A percentile compares a stretch with the other conserved stretches of the same genome.
These are phyloP conservation scores for Ophiostoma sp. DNA, from an alignment of 2,329 filamentous ascomycete genomes.

Conservation along the genomic window DNA sequence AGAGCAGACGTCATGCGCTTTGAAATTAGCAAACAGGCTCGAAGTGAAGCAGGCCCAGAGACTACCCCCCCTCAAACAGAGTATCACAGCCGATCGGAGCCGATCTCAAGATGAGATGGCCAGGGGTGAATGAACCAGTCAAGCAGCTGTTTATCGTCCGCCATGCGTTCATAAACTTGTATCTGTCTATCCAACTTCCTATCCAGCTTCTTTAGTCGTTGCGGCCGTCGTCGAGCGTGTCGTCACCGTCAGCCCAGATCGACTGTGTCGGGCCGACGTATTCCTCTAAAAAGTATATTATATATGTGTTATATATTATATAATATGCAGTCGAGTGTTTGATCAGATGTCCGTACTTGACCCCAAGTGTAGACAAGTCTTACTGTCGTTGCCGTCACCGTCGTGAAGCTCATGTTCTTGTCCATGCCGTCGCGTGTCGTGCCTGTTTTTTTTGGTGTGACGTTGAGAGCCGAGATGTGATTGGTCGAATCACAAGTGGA, in stretches of 20 bases:
- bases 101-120: neutral
- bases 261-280: neutral
- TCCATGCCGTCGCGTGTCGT: constrained; percentile 4
- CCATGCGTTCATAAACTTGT: neutral
- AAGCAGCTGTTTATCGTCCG: neutral
- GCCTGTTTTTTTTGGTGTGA: neutral
- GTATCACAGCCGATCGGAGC: neutral
- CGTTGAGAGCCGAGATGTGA: neutral
- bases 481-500: neutral
- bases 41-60: neutral
- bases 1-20: neutral
- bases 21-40: neutral
- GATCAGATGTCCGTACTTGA: neutral
- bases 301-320: neutral
- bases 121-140: neutral
- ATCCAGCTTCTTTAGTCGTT: neutral
- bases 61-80: neutral
- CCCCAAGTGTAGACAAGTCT: neutral
- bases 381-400: neutral
- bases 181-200: neutral
- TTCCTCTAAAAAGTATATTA: neutral
- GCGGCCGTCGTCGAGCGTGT: neutral
- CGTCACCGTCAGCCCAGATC: constrained; percentile 5
- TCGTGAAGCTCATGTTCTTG: neutral
- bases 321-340: neutral